phyloP scores from a whole-genome alignment of 2,329 filamentous ascomycete species.

The Xylariales sp. region DNA sequence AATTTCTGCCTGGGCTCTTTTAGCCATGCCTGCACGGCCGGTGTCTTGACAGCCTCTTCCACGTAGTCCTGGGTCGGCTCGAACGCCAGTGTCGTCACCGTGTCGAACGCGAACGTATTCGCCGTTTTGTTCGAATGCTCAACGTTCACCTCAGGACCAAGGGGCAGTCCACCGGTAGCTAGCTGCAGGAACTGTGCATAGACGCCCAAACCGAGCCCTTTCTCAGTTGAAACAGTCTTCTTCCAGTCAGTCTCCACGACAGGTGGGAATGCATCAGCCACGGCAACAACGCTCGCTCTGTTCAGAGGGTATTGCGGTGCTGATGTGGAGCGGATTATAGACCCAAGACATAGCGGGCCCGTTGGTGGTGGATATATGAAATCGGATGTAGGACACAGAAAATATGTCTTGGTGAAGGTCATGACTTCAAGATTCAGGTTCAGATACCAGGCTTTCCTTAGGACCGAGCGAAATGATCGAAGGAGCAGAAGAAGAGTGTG shows the following conservation, averaged over 20 bases:
- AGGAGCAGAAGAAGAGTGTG: too few relatives aligned
- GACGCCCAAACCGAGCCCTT: slow-evolving; percentile 16
- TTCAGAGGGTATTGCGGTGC: slow-evolving; percentile 24
- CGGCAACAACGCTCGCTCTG: not conserved
- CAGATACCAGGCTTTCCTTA: not conserved
- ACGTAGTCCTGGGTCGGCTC: slow-evolving; percentile 11
- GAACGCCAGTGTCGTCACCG: slow-evolving; percentile 13
- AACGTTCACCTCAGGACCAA: slow-evolving; percentile 5
- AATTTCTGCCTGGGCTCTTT: slow-evolving; percentile 17
- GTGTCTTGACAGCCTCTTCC: slow-evolving; percentile 13
- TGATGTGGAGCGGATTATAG: slow-evolving; percentile 26
- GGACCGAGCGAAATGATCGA: too few relatives aligned
- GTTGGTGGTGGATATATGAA: slow-evolving; percentile 17
- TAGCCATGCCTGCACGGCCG: slow-evolving; percentile 14
- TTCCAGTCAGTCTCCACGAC: slow-evolving; percentile 27
- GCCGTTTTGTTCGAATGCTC: not conserved
- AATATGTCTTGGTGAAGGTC: slow-evolving; percentile 23
- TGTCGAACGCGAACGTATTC: slow-evolving; percentile 13
- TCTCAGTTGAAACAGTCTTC: slow-evolving; percentile 20
- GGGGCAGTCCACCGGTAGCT: slow-evolving; percentile 6
- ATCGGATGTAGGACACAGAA: slow-evolving; percentile 25
- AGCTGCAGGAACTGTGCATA: slow-evolving; percentile 29
- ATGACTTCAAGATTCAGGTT: not conserved
- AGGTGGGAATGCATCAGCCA: slow-evolving; percentile 15
- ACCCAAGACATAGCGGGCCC: slow-evolving; percentile 20